Conservation (phyloP, 1,284 basidiomycete genomes). For the Marasmius tenuissimus region DNA sequence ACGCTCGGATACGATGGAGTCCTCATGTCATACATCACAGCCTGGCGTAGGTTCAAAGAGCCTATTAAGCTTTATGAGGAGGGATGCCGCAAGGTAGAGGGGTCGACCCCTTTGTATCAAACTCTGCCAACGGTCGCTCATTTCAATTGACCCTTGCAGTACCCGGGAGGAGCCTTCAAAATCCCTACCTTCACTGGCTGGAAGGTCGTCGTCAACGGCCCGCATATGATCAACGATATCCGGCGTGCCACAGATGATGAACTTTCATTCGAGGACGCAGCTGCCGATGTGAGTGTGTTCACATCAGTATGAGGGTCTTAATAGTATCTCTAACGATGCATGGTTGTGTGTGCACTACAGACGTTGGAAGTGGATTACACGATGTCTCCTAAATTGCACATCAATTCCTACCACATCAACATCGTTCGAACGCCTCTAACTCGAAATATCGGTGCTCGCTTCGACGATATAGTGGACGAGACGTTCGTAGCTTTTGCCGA, state of each 20-base stretch:
- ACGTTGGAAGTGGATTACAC: slow-evolving; percentile 20
- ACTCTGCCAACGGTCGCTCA: too few species aligned
- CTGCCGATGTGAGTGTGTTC: background rate
- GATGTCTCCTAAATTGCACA: slow-evolving; percentile 11
- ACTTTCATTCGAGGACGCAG: slow-evolving; percentile 27
- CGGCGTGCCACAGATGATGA: slow-evolving; percentile 34
- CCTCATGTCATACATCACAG: background rate
- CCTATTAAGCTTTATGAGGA: background rate
- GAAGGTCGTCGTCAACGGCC: slow-evolving; percentile 30
- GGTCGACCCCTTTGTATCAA: too few species aligned
- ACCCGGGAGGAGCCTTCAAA: slow-evolving; percentile 3
- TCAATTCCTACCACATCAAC: slow-evolving; percentile 20
- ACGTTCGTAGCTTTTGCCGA: slow-evolving; percentile 18
- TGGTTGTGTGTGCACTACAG: background rate
- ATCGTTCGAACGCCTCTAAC: slow-evolving; percentile 23
- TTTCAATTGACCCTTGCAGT: too few species aligned
- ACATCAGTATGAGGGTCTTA: background rate
- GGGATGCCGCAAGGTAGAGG: slow-evolving; percentile 5
- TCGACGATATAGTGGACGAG: slow-evolving; percentile 26
- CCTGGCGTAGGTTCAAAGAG: background rate
- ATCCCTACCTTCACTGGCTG: slow-evolving; percentile 6
- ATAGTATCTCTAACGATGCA: too few species aligned
- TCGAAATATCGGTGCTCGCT: slow-evolving; percentile 19
- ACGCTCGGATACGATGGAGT: background rate
- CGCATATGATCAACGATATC: slow-evolving; percentile 35